Conservation (phyloP, 305 asterid species). For the Fraxinus dipetala region DNA sequence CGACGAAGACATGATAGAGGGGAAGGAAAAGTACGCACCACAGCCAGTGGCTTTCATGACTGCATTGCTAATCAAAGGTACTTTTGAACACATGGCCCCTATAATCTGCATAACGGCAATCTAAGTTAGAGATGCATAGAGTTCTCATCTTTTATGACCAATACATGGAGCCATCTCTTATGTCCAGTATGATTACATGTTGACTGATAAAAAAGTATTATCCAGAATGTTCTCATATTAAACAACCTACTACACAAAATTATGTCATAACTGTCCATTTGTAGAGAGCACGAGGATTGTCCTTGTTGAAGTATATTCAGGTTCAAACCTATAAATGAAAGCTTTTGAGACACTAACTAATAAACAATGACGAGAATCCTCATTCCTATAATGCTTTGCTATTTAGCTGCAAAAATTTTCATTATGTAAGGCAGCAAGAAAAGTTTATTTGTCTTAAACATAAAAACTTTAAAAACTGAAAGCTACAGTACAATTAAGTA, state of each 20-base stretch:
- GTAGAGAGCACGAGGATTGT: not conserved
- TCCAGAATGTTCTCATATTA: not conserved
- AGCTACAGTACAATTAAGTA: not conserved
- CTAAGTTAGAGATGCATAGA: conserved; percentile 9
- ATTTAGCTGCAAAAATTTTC: not conserved
- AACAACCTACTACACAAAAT: not conserved
- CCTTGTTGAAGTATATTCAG: not conserved
- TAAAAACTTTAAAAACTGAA: not conserved
- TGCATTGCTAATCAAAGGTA: conserved; percentile 85
- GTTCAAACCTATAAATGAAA: not conserved
- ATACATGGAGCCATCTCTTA: not conserved
- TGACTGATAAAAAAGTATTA: not conserved
- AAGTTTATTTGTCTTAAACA: not conserved
- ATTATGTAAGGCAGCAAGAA: not conserved
- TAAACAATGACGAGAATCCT: not conserved
- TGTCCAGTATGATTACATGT: not conserved
- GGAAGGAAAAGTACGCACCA: conserved; percentile 43
- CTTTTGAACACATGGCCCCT: conserved; percentile 87
- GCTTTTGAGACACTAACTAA: not conserved
- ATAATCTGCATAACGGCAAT: conserved; percentile 49
- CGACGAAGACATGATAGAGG: not conserved
- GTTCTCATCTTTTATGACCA: not conserved
- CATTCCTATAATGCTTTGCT: not conserved
- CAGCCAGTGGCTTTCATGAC: conserved; percentile 87
- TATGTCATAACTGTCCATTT: not conserved